A percentile compares a stretch with the other conserved stretches of the same genome.
Evolutionary conservation across 1,284 basidiomycete genomes (phyloP).

Genomic region (Leccinum fallax): DNA sequence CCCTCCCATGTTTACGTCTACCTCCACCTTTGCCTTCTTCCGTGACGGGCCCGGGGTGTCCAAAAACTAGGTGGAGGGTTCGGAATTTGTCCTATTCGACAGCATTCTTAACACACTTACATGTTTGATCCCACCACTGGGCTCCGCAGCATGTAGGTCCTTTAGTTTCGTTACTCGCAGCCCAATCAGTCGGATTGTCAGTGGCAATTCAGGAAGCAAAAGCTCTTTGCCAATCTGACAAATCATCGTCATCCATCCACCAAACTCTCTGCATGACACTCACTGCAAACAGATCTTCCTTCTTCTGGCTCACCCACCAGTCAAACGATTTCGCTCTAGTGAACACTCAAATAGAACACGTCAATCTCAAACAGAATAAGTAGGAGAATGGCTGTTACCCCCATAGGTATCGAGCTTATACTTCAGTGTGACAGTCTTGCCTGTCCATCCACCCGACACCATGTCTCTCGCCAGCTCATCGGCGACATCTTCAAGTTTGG

Average conservation of each 20-base stretch:
- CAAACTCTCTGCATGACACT: slow-evolving; percentile 26
- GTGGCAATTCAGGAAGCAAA: slow-evolving; percentile 76
- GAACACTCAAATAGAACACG: slow-evolving; percentile 53
- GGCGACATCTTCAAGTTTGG: slow-evolving; percentile 78
- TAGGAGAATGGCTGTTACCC: slow-evolving; percentile 50
- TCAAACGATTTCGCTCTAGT: slow-evolving; percentile 80
- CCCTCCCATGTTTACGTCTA: slow-evolving; percentile 14
- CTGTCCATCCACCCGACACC: slow-evolving; percentile 67
- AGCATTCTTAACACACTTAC: slow-evolving; percentile 41
- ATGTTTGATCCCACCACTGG: slow-evolving; percentile 59
- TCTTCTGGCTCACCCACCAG: slow-evolving; percentile 69
- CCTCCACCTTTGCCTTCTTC: slow-evolving; percentile 44
- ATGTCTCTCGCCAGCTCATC: slow-evolving; percentile 82
- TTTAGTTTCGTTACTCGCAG: slow-evolving; percentile 83
- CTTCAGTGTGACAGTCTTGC: slow-evolving; percentile 78
- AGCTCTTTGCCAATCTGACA: slow-evolving; percentile 78
- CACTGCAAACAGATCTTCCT: slow-evolving; percentile 80
- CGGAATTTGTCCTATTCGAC: not conserved
- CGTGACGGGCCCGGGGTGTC: slow-evolving; percentile 41
- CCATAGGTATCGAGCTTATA: slow-evolving; percentile 82
- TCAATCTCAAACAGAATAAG: slow-evolving; percentile 5
- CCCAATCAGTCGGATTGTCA: slow-evolving; percentile 80
- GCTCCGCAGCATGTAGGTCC: slow-evolving; percentile 61
- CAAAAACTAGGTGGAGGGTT: slow-evolving; percentile 52
- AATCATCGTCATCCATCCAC: slow-evolving; percentile 3